Evolutionary conservation across 2,329 filamentous ascomycete species (phyloP), one percentile per base, ranked within the genome.

Genomic region (Cercospora sp.): DNA sequence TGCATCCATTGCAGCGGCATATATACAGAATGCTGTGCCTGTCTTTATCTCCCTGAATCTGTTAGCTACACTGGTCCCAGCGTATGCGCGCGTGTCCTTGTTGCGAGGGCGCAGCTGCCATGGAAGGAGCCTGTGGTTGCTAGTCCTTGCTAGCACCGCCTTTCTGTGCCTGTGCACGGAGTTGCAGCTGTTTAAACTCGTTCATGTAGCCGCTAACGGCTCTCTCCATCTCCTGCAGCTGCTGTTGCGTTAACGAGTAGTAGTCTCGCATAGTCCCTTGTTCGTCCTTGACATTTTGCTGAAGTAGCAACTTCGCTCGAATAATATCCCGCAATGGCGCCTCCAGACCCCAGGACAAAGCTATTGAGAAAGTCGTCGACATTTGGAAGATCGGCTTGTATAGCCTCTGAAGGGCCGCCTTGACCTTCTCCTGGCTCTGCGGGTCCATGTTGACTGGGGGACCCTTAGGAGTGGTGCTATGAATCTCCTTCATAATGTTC

Each of bases 321-420:
- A 77, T 74, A 5, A 74, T 63, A 8, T 69, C 68, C 28, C 68
- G 70, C 36, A 79, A 58, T n/a, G 64, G 65, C 16, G 73, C 65
- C 33, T 70, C 67, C 28, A 75, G 72, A 16, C 65, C 68, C 23
- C 69, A 67, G 3, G 64, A 36, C 42, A 70, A 28, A 7, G 73
- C 76, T 26, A 70, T 62, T 5, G 67, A 36, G 55, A 74, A 75
- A 5, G 74, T 73, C 20, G 61, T 64, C 20, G 70, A 60, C 48
- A 78, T 69, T 28, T 70, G 66, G n/a, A 70, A 64, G 55, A 76
- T 68, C 4, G 74, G 71, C 28, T 62, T 64, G 59, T 68, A 74
- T 23, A 77, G 72, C 55, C 73, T 74, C 33, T 67, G 68, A 9
- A 79, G 70, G n/a, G 69, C 70, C 8, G 63, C 26, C 20, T 72